Conservation (phyloP, 208 protist genomes). For the Trypanosoma platydactyli region DNA sequence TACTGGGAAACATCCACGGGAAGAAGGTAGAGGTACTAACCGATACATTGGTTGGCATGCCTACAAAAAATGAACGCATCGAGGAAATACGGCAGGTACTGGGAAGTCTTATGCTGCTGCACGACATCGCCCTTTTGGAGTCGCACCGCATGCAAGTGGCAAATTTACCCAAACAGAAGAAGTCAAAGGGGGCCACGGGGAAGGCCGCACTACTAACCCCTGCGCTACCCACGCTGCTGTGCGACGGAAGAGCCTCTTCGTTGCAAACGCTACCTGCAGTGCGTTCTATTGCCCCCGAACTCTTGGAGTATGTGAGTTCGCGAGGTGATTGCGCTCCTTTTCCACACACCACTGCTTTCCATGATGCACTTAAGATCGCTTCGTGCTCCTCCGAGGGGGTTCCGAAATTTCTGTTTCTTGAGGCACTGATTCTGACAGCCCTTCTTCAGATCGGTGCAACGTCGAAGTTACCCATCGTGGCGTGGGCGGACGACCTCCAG, state of each 20-base stretch:
- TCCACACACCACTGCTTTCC: conserved; percentile 22
- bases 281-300: conserved; percentile 32
- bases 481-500: conserved; percentile 42
- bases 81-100: conserved; percentile 45
- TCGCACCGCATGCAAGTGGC: conserved; percentile 30
- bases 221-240: conserved; percentile 12
- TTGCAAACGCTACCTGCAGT: conserved; percentile 36
- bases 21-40: conserved; percentile 51
- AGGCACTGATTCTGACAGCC: conserved; percentile 56
- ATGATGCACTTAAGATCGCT: conserved; percentile 26
- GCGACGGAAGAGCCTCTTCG: background rate
- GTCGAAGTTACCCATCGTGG: conserved; percentile 45
- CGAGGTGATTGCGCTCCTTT: conserved; percentile 25
- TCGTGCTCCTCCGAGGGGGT: background rate
- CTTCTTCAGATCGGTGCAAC: conserved; percentile 51
- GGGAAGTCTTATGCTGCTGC: conserved; percentile 61
- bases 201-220: background rate
- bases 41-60: conserved; percentile 51
- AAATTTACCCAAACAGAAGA: conserved; percentile 35
- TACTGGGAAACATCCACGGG: conserved; percentile 78
- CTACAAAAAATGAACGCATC: conserved; percentile 37
- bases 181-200: conserved; percentile 35
- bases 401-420: conserved; percentile 63
- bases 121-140: conserved; percentile 64
- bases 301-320: conserved; percentile 39